phyloP scores from a whole-genome alignment of 495 filamentous ascomycete species.

The Hypoxylon fuscum region DNA sequence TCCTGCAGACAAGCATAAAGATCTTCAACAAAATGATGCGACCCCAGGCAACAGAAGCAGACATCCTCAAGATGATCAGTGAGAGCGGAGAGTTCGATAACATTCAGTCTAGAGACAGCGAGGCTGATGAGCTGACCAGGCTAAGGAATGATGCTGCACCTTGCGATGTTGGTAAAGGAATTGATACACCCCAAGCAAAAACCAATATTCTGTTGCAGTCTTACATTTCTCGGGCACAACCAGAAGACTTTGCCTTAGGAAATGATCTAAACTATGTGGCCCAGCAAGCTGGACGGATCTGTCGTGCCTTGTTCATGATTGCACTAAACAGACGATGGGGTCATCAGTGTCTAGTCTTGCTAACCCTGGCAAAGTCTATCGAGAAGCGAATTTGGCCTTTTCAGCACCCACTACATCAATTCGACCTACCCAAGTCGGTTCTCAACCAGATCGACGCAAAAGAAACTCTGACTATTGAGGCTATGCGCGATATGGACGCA shows the following conservation, averaged over 20 bases:
- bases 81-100: conserved; percentile 98
- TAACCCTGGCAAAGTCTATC: conserved; percentile 93
- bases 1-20: conserved; percentile 89
- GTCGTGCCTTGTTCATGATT: conserved; percentile 95
- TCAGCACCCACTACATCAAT: conserved; percentile 94
- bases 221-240: conserved; percentile 86
- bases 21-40: conserved; percentile 96
- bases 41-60: conserved; percentile 80
- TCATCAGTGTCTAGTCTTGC: conserved; percentile 86
- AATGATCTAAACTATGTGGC: conserved; percentile 95
- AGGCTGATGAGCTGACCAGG: conserved; percentile 77
- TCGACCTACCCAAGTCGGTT: conserved; percentile 85
- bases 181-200: conserved; percentile 84
- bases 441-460: conserved; percentile 84
- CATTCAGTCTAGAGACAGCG: conserved; percentile 88
- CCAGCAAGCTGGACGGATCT: conserved; percentile 94
- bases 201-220: conserved; percentile 95
- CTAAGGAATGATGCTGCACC: conserved; percentile 71
- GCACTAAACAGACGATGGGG: conserved; percentile 94
- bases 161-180: conserved; percentile 77
- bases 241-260: conserved; percentile 91
- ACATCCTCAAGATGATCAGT: conserved; percentile 93
- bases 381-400: conserved; percentile 95
- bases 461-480: conserved; percentile 77
- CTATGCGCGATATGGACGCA: conserved; percentile 88